phyloP scores from a whole-genome alignment of 1,284 basidiomycete species.

The Trametes versicolor region DNA sequence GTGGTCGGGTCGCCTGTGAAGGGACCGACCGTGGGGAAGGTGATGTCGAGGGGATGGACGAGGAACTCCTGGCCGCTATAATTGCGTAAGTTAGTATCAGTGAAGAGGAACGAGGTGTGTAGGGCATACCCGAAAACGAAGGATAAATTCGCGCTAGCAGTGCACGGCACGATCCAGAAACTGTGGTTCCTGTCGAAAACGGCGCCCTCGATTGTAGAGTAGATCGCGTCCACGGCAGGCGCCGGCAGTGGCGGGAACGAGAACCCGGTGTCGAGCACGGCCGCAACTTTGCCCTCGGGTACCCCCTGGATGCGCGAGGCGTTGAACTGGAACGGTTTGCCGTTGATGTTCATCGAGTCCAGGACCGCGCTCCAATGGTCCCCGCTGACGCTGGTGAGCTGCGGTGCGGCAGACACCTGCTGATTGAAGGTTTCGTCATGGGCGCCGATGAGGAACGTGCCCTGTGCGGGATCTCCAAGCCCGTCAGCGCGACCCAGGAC shows the following conservation, averaged over 20 bases:
- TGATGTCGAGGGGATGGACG: constrained; percentile 17
- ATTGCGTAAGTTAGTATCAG: neutral
- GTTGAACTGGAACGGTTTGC: constrained; percentile 41
- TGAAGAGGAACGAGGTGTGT: too few relatives aligned
- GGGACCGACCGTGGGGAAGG: neutral
- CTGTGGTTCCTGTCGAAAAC: constrained; percentile 32
- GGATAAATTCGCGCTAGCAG: constrained; percentile 33
- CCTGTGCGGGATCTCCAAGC: constrained; percentile 38
- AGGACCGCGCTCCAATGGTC: constrained; percentile 48
- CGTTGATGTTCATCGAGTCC: constrained; percentile 44
- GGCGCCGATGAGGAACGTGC: constrained; percentile 45
- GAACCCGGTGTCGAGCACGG: constrained; percentile 46
- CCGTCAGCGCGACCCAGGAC: constrained; percentile 40
- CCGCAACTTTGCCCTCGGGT: constrained; percentile 41
- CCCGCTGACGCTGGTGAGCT: constrained; percentile 54
- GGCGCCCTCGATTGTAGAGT: constrained; percentile 40
- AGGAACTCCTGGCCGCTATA: constrained; percentile 6
- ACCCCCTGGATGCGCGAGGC: constrained; percentile 39
- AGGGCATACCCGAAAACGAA: constrained; percentile 43
- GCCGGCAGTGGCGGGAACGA: constrained; percentile 42
- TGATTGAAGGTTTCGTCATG: constrained; percentile 39
- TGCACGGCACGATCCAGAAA: constrained; percentile 42
- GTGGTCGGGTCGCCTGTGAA: neutral
- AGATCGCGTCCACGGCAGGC: constrained; percentile 43
- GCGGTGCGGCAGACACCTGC: constrained; percentile 37